Evolutionary conservation across 805 yeast genomes (phyloP).

Genomic region (Teunomyces barrocoloradensis): DNA sequence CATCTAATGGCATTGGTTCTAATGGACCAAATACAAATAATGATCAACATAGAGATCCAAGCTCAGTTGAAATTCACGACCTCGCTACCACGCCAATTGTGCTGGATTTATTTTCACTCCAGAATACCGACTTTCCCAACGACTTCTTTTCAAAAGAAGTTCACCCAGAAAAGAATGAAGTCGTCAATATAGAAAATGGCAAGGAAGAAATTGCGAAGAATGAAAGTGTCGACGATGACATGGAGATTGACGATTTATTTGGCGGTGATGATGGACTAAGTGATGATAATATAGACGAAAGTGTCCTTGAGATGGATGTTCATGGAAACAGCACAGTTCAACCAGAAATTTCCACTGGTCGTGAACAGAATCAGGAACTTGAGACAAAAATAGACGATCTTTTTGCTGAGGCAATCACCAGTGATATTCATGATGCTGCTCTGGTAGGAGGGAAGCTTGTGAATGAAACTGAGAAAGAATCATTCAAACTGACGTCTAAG

Average conservation of each 20-base stretch:
- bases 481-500: not conserved
- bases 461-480: slow-evolving; percentile 4
- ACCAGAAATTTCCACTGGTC: not conserved
- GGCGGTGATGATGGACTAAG: slow-evolving; percentile 30
- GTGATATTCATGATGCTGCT: not conserved
- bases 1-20: slow-evolving; percentile 9
- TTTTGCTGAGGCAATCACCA: not conserved
- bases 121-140: slow-evolving; percentile 9
- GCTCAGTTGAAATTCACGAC: slow-evolving; percentile 12
- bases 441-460: slow-evolving; percentile 7
- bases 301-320: not conserved
- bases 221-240: slow-evolving; percentile 15
- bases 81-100: slow-evolving; percentile 12
- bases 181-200: not conserved
- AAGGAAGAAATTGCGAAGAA: slow-evolving; percentile 5
- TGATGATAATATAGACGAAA: slow-evolving; percentile 12
- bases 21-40: slow-evolving; percentile 12
- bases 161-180: slow-evolving; percentile 1
- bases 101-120: slow-evolving; percentile 13
- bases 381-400: slow-evolving; percentile 1
- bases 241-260: slow-evolving; percentile 29
- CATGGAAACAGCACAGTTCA: not conserved
- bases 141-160: slow-evolving; percentile 12
- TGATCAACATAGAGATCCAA: slow-evolving; percentile 12
- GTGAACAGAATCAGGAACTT: not conserved